phyloP scores from a whole-genome alignment of 2,329 filamentous ascomycete species.

The Fusarium sp. region DNA sequence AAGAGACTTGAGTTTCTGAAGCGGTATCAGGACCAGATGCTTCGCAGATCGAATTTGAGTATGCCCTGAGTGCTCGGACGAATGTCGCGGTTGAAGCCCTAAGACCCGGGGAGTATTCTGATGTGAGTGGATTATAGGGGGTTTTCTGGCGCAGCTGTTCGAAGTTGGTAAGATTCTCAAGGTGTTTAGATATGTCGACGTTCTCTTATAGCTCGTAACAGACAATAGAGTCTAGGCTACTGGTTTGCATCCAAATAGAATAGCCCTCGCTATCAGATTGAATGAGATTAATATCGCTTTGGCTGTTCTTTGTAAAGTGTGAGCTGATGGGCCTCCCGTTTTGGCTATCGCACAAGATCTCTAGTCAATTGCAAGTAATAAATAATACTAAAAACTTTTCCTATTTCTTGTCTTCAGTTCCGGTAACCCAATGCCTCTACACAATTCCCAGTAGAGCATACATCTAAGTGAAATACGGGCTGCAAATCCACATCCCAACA shows the following conservation, averaged over 20 bases:
- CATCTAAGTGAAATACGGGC: rapidly evolving
- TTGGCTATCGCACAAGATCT: too few species aligned
- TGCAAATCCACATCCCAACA: too few species aligned
- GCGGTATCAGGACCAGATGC: too few species aligned
- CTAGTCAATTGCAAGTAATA: not conserved
- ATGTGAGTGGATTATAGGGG: rapidly evolving
- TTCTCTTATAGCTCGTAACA: not conserved
- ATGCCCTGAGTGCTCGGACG: not conserved
- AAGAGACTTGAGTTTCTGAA: not conserved
- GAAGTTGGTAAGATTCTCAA: too few species aligned
- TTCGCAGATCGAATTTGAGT: not conserved
- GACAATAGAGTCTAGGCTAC: not conserved
- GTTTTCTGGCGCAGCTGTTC: rapidly evolving
- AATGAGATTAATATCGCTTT: not conserved
- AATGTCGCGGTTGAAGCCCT: too few species aligned
- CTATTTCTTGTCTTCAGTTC: rapidly evolving
- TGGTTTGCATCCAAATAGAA: too few species aligned
- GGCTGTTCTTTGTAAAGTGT: too few species aligned
- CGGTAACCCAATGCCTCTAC: rapidly evolving
- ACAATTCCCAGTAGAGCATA: rapidly evolving
- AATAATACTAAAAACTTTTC: too few species aligned
- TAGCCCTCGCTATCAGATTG: too few species aligned
- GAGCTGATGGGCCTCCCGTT: too few species aligned
- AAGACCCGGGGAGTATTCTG: rapidly evolving
- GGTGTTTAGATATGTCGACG: not conserved